phyloP scores from a whole-genome alignment of 2,329 filamentous ascomycete species.

The Chaetomium strumarium region DNA sequence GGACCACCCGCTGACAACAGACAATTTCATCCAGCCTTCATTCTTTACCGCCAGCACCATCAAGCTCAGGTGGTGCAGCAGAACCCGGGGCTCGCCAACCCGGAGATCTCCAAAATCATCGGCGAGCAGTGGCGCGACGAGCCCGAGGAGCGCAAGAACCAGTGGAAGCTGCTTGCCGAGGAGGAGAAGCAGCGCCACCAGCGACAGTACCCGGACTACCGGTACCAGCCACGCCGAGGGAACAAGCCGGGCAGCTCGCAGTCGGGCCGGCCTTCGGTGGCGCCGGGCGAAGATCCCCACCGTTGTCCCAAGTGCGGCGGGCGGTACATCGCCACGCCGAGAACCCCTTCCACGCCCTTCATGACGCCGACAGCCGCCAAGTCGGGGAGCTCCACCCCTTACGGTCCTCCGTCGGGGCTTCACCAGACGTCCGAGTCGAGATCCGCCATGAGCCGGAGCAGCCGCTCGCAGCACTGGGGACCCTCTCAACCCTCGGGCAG shows the following conservation, averaged over 20 bases:
- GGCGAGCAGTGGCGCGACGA: conserved; percentile 86
- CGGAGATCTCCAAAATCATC: conserved; percentile 95
- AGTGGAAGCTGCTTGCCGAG: conserved; percentile 86
- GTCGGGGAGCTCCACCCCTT: not conserved
- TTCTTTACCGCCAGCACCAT: conserved; percentile 90
- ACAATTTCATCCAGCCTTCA: conserved; percentile 65
- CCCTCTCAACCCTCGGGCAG: not conserved
- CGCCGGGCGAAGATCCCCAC: conserved; percentile 43
- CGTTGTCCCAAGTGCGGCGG: conserved; percentile 69
- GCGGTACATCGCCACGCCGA: conserved; percentile 56
- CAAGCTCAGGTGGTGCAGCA: conserved; percentile 75
- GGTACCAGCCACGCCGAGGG: conserved; percentile 79
- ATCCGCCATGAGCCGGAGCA: conserved; percentile 2
- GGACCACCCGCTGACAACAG: conserved; percentile 23
- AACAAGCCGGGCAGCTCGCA: conserved; percentile 29
- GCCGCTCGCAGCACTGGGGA: conserved; percentile 9
- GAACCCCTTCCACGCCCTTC: conserved; percentile 50
- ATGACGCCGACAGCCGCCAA: conserved; percentile 27
- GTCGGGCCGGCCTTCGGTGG: conserved; percentile 18
- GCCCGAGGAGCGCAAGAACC: conserved; percentile 64
- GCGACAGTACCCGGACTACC: conserved; percentile 85
- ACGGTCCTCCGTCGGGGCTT: not conserved
- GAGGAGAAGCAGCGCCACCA: conserved; percentile 89
- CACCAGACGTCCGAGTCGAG: not conserved
- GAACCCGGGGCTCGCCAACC: conserved; percentile 87